A percentile compares a stretch with the other conserved stretches of the same genome.
phyloP scores from a whole-genome alignment of 73 alveolate genomes.

The Effrenium voratum region DNA sequence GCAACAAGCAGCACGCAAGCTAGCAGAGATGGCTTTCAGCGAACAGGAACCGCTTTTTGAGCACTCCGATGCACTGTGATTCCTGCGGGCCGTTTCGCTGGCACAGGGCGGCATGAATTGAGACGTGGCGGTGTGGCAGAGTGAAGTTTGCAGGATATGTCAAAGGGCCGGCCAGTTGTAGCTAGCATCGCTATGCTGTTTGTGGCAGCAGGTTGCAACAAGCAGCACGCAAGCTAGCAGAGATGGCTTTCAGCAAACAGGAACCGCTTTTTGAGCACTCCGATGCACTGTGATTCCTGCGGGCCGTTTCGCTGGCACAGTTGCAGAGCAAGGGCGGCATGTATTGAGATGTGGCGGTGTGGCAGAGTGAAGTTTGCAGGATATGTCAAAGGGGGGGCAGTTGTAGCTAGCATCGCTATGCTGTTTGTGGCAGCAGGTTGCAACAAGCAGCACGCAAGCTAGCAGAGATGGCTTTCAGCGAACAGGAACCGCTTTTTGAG shows the following conservation, averaged over 20 bases:
- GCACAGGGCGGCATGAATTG: background rate
- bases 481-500: background rate
- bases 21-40: constrained; percentile 29
- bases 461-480: no score
- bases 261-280: constrained; percentile 82
- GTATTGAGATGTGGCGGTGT: no score
- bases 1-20: constrained; percentile 19
- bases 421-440: no score
- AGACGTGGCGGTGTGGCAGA: background rate
- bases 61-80: constrained; percentile 63
- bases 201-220: background rate
- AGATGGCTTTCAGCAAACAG: constrained; percentile 39
- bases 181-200: constrained; percentile 85
- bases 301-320: constrained; percentile 75
- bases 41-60: constrained; percentile 64
- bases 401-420: no score
- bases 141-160: no score
- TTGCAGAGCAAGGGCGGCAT: no score
- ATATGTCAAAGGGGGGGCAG: no score
- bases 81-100: constrained; percentile 84
- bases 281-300: constrained; percentile 71
- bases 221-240: constrained; percentile 77
- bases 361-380: no score
- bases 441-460: no score
- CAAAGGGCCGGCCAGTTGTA: no score